Base-by-base conservation (phyloP, 108 stramenopile species). In the Skeletonema menzelii region DNA sequence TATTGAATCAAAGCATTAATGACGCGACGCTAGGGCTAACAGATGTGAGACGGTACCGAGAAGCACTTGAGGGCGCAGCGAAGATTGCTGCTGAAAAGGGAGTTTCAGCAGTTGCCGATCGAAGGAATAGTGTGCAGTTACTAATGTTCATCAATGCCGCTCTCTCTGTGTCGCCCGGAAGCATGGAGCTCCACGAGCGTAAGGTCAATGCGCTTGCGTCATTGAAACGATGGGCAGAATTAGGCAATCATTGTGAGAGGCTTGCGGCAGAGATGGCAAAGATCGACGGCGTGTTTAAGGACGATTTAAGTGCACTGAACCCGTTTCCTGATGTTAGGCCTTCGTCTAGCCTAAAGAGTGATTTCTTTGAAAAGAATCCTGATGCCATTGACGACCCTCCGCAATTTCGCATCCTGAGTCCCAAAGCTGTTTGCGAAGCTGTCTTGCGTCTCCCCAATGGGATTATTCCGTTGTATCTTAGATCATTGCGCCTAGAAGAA, bases 401-500 rank as follows among this genome's bases (percentile, higher is more conserved):
- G 4, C 20, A 60, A 12, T 44, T 77, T 4, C 70, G 59, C 22
- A 88, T 82, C 63, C 72, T 91, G 0, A 85, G 63, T 44, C 76
- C 77, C 2, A 85, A 82, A 67, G 86, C 87, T 35, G 76, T 76
- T 17, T 82, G 82, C 12, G 93, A 94, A 66, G 91, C 88, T 24
- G 84, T 89, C 17, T 55, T 91, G 49, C 84, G 93, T 26, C 60
- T 94, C 11, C 91, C 89, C 13, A 59, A 64, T 58, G 69, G 77
- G 8, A 67, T 92, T 24, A 66, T 82, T 22, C 87, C 73, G 3
- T 59, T 75, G 55, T 94, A 91, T 69, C 17, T 89, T 1, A 71
- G 94, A 30, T 75, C 90, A 0, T 69, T 95, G 65, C 84, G 94
- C 8, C 67, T 95, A 15, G 88, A 95, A 65, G 94, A 95, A 64